Conservation (phyloP, 768 basidiomycete species). For the Cyathus striatus region DNA sequence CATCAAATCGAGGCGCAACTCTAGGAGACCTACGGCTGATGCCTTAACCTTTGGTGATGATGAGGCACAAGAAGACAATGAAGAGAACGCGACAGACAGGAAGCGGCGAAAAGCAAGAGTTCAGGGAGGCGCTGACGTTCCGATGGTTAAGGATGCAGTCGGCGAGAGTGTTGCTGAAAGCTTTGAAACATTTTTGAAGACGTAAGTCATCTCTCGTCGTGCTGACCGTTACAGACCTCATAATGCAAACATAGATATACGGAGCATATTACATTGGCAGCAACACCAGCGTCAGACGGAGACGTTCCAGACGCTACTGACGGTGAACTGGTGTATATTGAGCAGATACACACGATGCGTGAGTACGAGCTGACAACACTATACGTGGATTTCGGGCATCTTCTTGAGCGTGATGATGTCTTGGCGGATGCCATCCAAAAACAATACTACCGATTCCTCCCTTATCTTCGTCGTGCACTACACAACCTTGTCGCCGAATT, state of each 20-base stretch:
- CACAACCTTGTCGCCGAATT: conserved; percentile 85
- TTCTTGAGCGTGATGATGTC: conserved; percentile 86
- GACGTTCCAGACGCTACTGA: conserved; percentile 48
- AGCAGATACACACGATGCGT: conserved; percentile 93
- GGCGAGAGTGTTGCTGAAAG: conserved; percentile 93
- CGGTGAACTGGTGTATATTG: conserved; percentile 76
- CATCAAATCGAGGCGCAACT: conserved; percentile 18
- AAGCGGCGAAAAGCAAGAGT: conserved; percentile 44
- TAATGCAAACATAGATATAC: conserved; percentile 60
- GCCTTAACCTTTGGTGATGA: conserved; percentile 53
- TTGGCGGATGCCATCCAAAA: conserved; percentile 90
- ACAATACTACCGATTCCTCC: conserved; percentile 96
- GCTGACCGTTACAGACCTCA: conserved; percentile 1
- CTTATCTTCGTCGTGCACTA: conserved; percentile 88
- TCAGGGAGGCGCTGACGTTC: conserved; percentile 61
- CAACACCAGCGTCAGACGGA: conserved; percentile 76
- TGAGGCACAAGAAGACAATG: conserved; percentile 40
- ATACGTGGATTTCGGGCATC: conserved; percentile 92
- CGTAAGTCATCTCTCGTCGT: conserved; percentile 44
- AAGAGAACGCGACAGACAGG: conserved; percentile 23
- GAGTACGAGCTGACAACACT: conserved; percentile 93
- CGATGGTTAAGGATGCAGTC: conserved; percentile 88
- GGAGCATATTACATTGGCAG: conserved; percentile 71
- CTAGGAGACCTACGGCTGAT: conserved; percentile 40
- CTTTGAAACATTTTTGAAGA: conserved; percentile 88